Base-by-base conservation (phyloP, 2,329 filamentous ascomycete species). In the Lachnum nothofagi region DNA sequence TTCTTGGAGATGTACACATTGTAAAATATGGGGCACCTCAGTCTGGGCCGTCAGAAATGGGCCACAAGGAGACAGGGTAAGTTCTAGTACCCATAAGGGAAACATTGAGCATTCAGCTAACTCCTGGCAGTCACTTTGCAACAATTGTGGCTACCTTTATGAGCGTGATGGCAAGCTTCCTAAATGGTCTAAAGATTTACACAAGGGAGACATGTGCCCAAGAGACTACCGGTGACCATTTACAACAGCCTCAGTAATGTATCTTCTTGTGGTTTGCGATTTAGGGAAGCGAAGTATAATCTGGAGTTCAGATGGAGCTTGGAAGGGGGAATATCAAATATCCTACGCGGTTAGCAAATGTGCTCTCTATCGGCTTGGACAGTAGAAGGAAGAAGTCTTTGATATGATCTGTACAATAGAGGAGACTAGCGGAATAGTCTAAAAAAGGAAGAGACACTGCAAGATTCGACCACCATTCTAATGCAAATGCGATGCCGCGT, bases 31-130 rank as follows among this genome's bases (percentile, higher is more conserved):
- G 82, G 93, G 91, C 14, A 85, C 85, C 42, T 86, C 89, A 23
- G 89, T 96, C 7, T 98, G 93, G 93, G 91, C 88, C 42, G 91
- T 97, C 3, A 78, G 93, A 60, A 91, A 97, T 69, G 93, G 93
- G 20, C 93, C 93, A 12, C 75, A 80, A 46, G 91, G 91, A 46
- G 79, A 87, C 55, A 85, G 88, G 69, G 88, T 93, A 73, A 77
- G 86, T 70, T 38, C 25, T 22, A 23, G 10, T 5, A 24, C 8
- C 24, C 5, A 37, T 42, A 16, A 29, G 20, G 2, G 35, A 49
- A 7, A 46, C 9, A 4, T 10, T 43, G 34, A 42, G 31, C 49
- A 39, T 45, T 48, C 34, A 57, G 48, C 62, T 64, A 56, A 65
- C 52, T 8, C 22, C 24, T 5, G 48, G 9, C 17, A 51, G 87